phyloP scores from a whole-genome alignment of 2,329 filamentous ascomycete genomes.

The Colletotrichum trifolii region DNA sequence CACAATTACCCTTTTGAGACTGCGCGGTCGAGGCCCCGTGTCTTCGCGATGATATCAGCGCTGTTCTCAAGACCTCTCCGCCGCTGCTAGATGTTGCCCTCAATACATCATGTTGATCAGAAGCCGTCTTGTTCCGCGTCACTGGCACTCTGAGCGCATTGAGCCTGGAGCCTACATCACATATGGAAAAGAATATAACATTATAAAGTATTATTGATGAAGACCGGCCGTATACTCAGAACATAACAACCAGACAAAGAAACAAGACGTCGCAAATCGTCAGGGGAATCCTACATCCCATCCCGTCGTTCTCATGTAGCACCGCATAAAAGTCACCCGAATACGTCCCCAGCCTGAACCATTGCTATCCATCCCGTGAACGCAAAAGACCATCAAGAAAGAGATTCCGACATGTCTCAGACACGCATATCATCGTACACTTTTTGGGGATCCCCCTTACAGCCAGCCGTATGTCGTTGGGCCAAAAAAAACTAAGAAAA shows the following conservation, averaged over 20 bases:
- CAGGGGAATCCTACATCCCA: slow-evolving; percentile 9
- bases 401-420: slow-evolving; percentile 22
- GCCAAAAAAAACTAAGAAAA: neutral
- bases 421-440: slow-evolving; percentile 22
- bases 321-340: slow-evolving; percentile 10
- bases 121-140: neutral
- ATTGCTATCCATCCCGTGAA: slow-evolving; percentile 17
- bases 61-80: too few relatives aligned
- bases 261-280: neutral
- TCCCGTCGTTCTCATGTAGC: slow-evolving; percentile 9
- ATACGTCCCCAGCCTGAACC: neutral
- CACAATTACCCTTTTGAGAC: too few relatives aligned
- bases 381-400: slow-evolving; percentile 4
- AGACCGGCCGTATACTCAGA: slow-evolving; percentile 10
- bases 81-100: too few relatives aligned
- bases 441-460: slow-evolving; percentile 15
- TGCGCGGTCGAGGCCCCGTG: too few relatives aligned
- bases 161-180: neutral
- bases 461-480: slow-evolving; percentile 1
- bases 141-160: neutral
- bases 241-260: neutral
- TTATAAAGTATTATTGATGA: slow-evolving; percentile 15
- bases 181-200: neutral
- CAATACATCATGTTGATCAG: too few relatives aligned
- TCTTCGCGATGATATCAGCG: too few relatives aligned